A percentile compares a stretch with the other conserved stretches of the same genome.
Conservation (phyloP, 2,329 filamentous ascomycete species). For the Hirsutella minnesotensis region DNA sequence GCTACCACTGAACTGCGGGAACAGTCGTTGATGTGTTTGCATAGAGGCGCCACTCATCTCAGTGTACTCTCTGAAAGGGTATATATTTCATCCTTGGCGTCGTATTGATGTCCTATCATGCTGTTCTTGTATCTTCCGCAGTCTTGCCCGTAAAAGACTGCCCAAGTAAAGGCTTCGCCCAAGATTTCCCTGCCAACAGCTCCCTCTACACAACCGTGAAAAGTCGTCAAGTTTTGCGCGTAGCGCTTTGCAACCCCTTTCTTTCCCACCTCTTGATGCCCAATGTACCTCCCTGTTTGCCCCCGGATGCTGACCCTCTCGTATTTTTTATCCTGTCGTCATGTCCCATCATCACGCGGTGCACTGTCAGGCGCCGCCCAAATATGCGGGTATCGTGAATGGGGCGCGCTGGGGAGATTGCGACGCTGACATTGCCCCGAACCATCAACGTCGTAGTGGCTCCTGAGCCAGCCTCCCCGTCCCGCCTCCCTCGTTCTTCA, state of each 20-base stretch:
- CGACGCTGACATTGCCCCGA: no score
- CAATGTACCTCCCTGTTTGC: no score
- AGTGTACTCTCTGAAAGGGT: neutral
- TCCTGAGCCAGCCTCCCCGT: no score
- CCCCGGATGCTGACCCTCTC: neutral
- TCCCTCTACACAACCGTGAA: neutral
- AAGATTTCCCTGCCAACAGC: neutral
- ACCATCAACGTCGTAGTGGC: no score
- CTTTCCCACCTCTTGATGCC: neutral
- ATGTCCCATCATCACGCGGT: neutral
- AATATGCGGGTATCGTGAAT: constrained; percentile 1
- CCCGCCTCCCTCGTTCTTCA: neutral
- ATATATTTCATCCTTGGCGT: neutral
- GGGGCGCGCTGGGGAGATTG: no score
- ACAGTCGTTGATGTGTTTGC: neutral
- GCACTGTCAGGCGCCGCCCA: neutral
- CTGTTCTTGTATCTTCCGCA: neutral
- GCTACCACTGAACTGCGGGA: constrained; percentile 23
- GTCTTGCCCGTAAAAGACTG: neutral
- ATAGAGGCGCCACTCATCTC: neutral
- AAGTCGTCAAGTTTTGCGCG: neutral
- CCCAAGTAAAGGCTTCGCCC: neutral
- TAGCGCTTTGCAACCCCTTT: neutral
- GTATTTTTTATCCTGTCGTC: neutral
- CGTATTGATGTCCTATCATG: neutral